Evolutionary conservation across 257 asterid species (phyloP).

Genomic region (Solanum corneliomulleri): DNA sequence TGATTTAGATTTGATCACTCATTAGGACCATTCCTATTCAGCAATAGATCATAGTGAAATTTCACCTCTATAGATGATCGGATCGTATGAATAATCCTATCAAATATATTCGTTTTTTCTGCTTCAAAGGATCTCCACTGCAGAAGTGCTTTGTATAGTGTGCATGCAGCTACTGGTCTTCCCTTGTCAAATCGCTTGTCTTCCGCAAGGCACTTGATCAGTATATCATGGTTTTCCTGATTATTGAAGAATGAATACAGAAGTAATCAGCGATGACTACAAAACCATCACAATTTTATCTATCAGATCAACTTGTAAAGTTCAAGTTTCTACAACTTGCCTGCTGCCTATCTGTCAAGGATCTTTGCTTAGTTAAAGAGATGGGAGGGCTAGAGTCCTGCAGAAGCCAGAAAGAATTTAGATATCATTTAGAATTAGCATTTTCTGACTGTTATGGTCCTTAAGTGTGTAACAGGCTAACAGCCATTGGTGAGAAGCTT

Average conservation of each 20-base stretch:
- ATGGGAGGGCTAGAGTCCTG: slow-evolving; percentile 45
- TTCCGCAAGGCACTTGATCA: slow-evolving; percentile 72
- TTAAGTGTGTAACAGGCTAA: not conserved
- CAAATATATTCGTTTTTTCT: slow-evolving; percentile 71
- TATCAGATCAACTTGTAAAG: not conserved
- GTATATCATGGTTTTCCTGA: slow-evolving; percentile 82
- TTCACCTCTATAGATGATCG: slow-evolving; percentile 79
- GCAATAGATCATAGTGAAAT: not conserved
- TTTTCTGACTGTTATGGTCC: not conserved
- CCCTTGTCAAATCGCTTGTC: slow-evolving; percentile 62
- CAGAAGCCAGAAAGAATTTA: not conserved
- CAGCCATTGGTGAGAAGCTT: slow-evolving; percentile 10
- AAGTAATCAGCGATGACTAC: not conserved
- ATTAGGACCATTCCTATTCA: not conserved
- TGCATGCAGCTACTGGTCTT: slow-evolving; percentile 77
- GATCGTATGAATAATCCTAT: slow-evolving; percentile 73
- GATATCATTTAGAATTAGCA: not conserved
- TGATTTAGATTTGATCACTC: not conserved
- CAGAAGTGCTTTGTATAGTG: slow-evolving; percentile 61
- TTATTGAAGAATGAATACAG: not conserved
- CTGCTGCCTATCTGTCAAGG: slow-evolving; percentile 86
- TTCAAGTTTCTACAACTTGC: slow-evolving; percentile 23
- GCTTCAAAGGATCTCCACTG: slow-evolving; percentile 97
- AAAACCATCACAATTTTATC: not conserved
- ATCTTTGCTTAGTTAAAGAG: slow-evolving; percentile 67